Percentiles rank a stretch among this genome's conserved stretches.
These are phyloP conservation scores for Ciborinia camelliae DNA, from an alignment of 2,329 filamentous ascomycete species.

Conservation along the genomic window DNA sequence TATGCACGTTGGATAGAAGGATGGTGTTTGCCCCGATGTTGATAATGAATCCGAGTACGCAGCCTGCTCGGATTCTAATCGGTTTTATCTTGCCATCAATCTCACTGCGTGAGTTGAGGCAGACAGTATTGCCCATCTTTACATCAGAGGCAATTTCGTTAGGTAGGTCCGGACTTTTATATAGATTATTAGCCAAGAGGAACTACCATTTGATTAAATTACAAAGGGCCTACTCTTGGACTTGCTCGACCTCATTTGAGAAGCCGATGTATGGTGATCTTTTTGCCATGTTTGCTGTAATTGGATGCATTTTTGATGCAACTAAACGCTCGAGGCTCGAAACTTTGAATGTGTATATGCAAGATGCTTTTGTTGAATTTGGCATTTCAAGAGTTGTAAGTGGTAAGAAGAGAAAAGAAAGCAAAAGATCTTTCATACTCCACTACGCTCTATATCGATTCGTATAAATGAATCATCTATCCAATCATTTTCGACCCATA, in stretches of 20 bases:
- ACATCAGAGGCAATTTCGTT: neutral
- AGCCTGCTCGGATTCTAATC: neutral
- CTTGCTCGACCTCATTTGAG: neutral
- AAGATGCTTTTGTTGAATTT: no score
- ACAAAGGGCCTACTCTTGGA: neutral
- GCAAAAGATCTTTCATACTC: no score
- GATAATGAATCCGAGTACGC: neutral
- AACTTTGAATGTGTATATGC: no score
- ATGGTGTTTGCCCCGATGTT: neutral
- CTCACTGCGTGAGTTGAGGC: neutral
- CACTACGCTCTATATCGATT: no score
- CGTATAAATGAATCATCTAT: no score
- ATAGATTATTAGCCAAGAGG: neutral
- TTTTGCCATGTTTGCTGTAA: no score
- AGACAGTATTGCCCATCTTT: neutral
- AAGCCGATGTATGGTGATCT: no score
- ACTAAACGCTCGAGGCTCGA: no score
- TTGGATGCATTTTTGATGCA: no score
- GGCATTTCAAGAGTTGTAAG: no score
- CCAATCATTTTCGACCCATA: no score
- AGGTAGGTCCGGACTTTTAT: neutral
- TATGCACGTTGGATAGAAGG: neutral
- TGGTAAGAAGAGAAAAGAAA: no score
- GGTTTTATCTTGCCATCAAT: neutral
- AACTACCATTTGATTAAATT: neutral